These are phyloP conservation scores for Oldenlandia corymbosa DNA, from an alignment of 257 asterid species.

Conservation along the genomic window DNA sequence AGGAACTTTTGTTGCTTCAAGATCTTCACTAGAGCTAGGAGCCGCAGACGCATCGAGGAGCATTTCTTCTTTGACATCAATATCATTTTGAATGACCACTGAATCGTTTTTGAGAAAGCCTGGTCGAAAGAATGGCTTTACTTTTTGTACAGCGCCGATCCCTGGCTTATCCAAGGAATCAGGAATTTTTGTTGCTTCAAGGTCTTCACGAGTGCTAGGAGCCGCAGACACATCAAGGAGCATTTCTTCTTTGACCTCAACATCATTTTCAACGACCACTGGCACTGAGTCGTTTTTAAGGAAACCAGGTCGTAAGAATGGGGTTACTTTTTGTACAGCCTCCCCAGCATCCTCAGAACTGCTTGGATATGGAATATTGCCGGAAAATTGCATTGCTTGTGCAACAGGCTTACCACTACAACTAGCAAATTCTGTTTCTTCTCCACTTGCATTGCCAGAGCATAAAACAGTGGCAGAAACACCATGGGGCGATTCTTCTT, in stretches of 20 bases:
- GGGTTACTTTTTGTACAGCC: conserved; percentile 34
- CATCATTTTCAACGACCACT: conserved; percentile 16
- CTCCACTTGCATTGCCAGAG: conserved; percentile 16
- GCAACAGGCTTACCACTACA: conserved; percentile 6
- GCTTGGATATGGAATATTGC: conserved; percentile 11
- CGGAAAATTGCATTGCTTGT: conserved; percentile 2
- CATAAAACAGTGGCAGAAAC: conserved; percentile 25
- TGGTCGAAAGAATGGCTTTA: conserved; percentile 54
- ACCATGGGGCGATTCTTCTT: conserved; percentile 18
- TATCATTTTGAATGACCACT: conserved; percentile 17
- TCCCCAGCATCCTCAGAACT: conserved; percentile 23
- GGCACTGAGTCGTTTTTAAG: conserved; percentile 26
- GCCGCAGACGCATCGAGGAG: conserved; percentile 20
- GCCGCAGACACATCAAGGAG: conserved; percentile 21
- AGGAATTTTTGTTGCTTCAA: conserved; percentile 18
- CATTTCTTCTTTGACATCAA: conserved; percentile 23
- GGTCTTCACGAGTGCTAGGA: conserved; percentile 18
- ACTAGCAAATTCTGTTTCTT: conserved; percentile 18
- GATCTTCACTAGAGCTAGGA: conserved; percentile 14
- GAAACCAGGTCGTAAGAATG: conserved; percentile 59
- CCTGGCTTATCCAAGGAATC: conserved; percentile 10
- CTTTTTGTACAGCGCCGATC: conserved; percentile 16
- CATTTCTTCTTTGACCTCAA: conserved; percentile 23
- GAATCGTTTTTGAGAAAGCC: conserved; percentile 47
- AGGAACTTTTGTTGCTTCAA: conserved; percentile 18